phyloP scores from a whole-genome alignment of 768 basidiomycete genomes.

The Kondoa malvinella region DNA sequence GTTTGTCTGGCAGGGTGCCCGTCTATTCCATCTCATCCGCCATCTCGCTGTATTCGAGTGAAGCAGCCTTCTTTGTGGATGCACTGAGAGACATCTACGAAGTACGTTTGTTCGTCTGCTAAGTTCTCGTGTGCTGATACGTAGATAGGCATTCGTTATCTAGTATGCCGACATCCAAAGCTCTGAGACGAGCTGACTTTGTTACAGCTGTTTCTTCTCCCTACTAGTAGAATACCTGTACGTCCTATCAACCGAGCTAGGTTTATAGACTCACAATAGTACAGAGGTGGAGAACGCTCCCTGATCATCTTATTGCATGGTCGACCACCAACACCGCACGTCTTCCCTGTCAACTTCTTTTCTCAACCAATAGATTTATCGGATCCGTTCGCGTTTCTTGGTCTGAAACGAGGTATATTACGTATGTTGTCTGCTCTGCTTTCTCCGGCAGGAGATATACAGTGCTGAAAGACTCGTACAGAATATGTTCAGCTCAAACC shows the following conservation, averaged over 20 bases:
- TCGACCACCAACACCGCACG: slow-evolving; percentile 65
- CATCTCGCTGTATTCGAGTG: slow-evolving; percentile 80
- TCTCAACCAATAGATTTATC: slow-evolving; percentile 73
- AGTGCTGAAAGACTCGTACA: slow-evolving; percentile 34
- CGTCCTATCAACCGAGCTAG: neutral
- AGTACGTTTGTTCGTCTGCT: slow-evolving; percentile 36
- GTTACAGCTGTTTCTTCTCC: slow-evolving; percentile 52
- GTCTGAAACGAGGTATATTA: slow-evolving; percentile 82
- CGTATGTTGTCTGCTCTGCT: slow-evolving; percentile 41
- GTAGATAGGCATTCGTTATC: slow-evolving; percentile 65
- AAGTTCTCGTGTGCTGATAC: neutral
- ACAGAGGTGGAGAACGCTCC: slow-evolving; percentile 70
- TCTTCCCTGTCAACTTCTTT: slow-evolving; percentile 73
- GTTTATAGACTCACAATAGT: slow-evolving; percentile 22
- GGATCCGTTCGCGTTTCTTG: slow-evolving; percentile 86
- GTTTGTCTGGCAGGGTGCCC: slow-evolving; percentile 42
- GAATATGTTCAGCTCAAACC: slow-evolving; percentile 98
- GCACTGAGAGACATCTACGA: slow-evolving; percentile 90
- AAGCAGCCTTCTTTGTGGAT: slow-evolving; percentile 92
- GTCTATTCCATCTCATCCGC: slow-evolving; percentile 78
- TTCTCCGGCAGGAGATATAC: slow-evolving; percentile 6
- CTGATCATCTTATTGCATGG: slow-evolving; percentile 83
- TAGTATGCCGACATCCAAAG: slow-evolving; percentile 34
- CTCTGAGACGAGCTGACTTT: neutral
- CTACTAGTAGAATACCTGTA: slow-evolving; percentile 57